phyloP scores from a whole-genome alignment of 176 grass and related monocot species.

The Triticum urartu region DNA sequence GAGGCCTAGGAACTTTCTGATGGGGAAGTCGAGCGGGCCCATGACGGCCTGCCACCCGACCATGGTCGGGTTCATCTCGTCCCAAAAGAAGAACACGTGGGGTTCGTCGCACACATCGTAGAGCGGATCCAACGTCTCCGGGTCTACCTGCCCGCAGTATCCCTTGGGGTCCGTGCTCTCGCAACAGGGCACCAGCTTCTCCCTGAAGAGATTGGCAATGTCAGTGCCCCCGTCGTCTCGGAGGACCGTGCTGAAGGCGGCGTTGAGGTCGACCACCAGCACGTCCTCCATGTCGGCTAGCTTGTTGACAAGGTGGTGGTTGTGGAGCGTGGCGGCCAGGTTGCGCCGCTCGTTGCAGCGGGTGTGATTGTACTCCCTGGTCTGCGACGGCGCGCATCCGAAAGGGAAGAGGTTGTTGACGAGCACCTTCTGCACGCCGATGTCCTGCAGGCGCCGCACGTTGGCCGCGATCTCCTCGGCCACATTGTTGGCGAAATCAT shows the following conservation, averaged over 20 bases:
- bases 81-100: slow-evolving; percentile 35
- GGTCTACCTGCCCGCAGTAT: not conserved
- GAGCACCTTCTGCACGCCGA: not conserved
- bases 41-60: slow-evolving; percentile 26
- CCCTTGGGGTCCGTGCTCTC: not conserved
- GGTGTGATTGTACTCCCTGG: not conserved
- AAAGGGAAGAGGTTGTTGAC: not conserved
- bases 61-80: slow-evolving; percentile 25
- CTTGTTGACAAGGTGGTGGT: not conserved
- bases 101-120: not conserved
- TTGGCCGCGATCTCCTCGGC: not conserved
- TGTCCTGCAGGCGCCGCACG: not conserved
- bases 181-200: not conserved
- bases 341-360: not conserved
- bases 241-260: not conserved
- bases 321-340: not conserved
- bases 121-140: not conserved
- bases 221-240: not conserved
- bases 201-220: not conserved
- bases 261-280: not conserved
- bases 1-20: not conserved
- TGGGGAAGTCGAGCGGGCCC: not conserved
- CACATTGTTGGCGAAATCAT: not conserved
- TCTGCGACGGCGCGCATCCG: not conserved
- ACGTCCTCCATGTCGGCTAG: not conserved